Percentiles rank a stretch among this genome's conserved stretches.
phyloP scores from a whole-genome alignment of 139 green algal genomes.

The Chlamydomonas asymmetrica region DNA sequence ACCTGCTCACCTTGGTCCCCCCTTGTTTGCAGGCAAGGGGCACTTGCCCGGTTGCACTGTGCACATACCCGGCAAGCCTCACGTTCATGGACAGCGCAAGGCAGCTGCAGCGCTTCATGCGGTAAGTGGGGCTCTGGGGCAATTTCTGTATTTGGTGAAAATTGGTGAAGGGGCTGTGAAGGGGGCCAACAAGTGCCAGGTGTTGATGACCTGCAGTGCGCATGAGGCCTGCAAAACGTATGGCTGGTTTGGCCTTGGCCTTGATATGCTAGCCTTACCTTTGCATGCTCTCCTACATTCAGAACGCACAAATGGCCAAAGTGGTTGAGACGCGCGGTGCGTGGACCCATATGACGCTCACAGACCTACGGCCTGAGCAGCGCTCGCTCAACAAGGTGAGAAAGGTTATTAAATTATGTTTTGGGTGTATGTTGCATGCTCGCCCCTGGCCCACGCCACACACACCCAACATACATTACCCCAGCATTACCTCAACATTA shows the following conservation, averaged over 20 bases:
- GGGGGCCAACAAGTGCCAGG: not conserved
- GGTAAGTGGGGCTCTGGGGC: not conserved
- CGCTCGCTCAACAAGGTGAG: slow-evolving; percentile 15
- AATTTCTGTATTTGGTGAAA: not conserved
- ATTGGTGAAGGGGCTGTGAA: not conserved
- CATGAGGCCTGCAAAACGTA: no score
- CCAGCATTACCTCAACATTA: no score
- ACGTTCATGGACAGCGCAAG: slow-evolving; percentile 22
- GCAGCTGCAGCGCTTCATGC: slow-evolving; percentile 31
- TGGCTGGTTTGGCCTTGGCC: not conserved
- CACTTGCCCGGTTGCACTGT: slow-evolving; percentile 14
- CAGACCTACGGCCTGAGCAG: slow-evolving; percentile 25
- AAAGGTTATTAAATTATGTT: no score
- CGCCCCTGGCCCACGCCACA: no score
- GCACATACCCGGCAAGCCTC: slow-evolving; percentile 15
- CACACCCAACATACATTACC: no score
- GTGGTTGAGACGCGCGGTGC: not conserved
- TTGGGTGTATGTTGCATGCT: no score
- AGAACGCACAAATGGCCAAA: not conserved
- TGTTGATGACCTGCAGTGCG: not conserved
- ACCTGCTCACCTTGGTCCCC: not conserved
- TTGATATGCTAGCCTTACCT: not conserved
- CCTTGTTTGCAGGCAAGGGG: not conserved
- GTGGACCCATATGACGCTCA: slow-evolving; percentile 9
- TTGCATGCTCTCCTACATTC: not conserved